These are phyloP conservation scores for Penicillium egyptiacum DNA, from an alignment of 495 filamentous ascomycete genomes.

Conservation along the genomic window DNA sequence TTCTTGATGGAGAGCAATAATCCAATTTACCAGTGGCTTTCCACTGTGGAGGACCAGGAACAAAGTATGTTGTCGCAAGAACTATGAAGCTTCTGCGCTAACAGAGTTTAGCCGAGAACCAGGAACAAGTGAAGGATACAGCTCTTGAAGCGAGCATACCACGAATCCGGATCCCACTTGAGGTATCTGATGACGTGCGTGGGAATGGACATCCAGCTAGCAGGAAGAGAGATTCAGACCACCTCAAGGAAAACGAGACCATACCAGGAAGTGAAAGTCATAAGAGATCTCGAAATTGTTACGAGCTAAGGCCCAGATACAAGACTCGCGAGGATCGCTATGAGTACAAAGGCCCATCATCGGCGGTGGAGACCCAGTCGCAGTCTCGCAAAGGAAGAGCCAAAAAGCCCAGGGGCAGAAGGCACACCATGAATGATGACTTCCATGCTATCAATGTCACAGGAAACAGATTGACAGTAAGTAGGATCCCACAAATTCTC, in stretches of 20 bases:
- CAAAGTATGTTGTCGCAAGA: neutral
- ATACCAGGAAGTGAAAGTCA: neutral
- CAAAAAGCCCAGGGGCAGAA: constrained; percentile 35
- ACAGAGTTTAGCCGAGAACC: neutral
- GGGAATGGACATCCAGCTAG: neutral
- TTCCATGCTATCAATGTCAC: constrained; percentile 66
- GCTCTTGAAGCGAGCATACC: neutral
- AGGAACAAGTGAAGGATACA: neutral
- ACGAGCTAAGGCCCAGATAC: constrained; percentile 58
- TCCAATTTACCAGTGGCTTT: constrained; percentile 9
- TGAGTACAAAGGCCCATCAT: constrained; percentile 36
- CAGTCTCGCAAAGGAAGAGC: constrained; percentile 38
- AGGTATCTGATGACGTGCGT: neutral
- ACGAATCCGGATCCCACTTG: neutral
- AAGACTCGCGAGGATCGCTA: constrained; percentile 61
- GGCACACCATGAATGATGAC: constrained; percentile 55
- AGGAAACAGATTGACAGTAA: constrained; percentile 62
- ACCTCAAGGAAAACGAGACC: neutral
- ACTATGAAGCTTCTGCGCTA: neutral
- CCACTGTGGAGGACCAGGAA: neutral
- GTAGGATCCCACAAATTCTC: constrained; percentile 15
- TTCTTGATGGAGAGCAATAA: neutral
- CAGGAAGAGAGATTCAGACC: constrained; percentile 7
- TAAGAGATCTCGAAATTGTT: constrained; percentile 27
- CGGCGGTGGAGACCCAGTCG: constrained; percentile 22